A percentile compares a stretch with the other conserved stretches of the same genome.
Conservation (phyloP, 331 rosid genomes). For the Quercus tomentella region DNA sequence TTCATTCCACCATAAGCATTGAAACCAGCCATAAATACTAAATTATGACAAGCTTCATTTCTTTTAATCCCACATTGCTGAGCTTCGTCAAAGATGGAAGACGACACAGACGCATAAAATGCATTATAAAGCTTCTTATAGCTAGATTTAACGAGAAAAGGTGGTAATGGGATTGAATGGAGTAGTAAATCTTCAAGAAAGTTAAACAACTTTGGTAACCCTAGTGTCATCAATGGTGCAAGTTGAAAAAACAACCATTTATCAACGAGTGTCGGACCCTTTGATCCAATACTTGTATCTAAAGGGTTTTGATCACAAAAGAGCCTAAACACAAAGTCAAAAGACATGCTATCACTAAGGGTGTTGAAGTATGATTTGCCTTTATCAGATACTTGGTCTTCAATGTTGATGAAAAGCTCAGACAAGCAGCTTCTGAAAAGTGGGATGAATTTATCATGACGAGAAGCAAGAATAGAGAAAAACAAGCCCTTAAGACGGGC, state of each 20-base stretch:
- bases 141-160: conserved; percentile 27
- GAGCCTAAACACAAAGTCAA: conserved; percentile 46
- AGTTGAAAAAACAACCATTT: conserved; percentile 55
- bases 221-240: conserved; percentile 41
- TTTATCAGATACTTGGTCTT: conserved; percentile 22
- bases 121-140: conserved; percentile 30
- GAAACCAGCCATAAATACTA: conserved; percentile 56
- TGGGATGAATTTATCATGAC: conserved; percentile 35
- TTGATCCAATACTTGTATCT: conserved; percentile 23
- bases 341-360: conserved; percentile 33
- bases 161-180: conserved; percentile 23
- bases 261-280: conserved; percentile 34
- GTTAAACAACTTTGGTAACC: conserved; percentile 33
- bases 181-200: conserved; percentile 40
- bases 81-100: conserved; percentile 36
- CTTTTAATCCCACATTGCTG: conserved; percentile 29
- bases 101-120: neutral
- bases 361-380: conserved; percentile 39
- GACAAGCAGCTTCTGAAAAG: conserved; percentile 34
- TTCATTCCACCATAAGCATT: conserved; percentile 67
- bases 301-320: conserved; percentile 29
- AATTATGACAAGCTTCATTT: conserved; percentile 64
- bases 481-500: conserved; percentile 37
- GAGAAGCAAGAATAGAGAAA: conserved; percentile 40
- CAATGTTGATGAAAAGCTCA: conserved; percentile 42